Evolutionary conservation across 306 rosid genomes (phyloP), one percentile per base, ranked within the genome.

Genomic region (Begonia peltatifolia): DNA sequence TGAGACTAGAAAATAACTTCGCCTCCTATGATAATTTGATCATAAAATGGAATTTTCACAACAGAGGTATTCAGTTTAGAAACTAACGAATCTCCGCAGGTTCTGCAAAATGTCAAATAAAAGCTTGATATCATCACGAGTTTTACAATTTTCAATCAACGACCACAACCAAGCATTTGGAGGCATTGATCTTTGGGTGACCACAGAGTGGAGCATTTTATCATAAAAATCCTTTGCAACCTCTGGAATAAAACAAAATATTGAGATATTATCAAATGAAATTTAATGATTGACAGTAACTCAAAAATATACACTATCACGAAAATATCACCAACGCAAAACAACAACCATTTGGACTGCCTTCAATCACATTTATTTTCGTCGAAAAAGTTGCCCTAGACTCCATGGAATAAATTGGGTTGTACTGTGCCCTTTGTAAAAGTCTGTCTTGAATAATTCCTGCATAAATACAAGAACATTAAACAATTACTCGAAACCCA

Each of bases 81-180:
- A 72, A 83, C 94, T 78, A 63, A 90, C 97, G 61, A 90, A 90
- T 75, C 63, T 67, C 51, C 95, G 84, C 12, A 90, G 88, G 15
- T 79, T 90, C 67, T 74, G 64, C 79, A 90, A 66, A 61, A 73
- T 66, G 67, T 79, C 83, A 55, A 90, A 90, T 7, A 90, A 77
- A 64, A 86, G 87, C 58, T 50, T 55, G 64, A 90, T 69, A 66
- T 90, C 97, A 12, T 57, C 80, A 0, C 68, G 68, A 56, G 62
- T 83, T 78, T 74, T 71, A 58, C 99, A 83, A 72, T 71, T 79
- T 46, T 77, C 76, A 60, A 83, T 73, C 88, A 86, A 63, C 9
- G 92, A 81, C 99, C 99, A 86, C 59, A 79, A 36, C 93, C 92
- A 90, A 69, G 99, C 92, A 69, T 90, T 90, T 2, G 99, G 99